Conservation (phyloP, 495 filamentous ascomycete genomes). For the Trichoderma reesei region DNA sequence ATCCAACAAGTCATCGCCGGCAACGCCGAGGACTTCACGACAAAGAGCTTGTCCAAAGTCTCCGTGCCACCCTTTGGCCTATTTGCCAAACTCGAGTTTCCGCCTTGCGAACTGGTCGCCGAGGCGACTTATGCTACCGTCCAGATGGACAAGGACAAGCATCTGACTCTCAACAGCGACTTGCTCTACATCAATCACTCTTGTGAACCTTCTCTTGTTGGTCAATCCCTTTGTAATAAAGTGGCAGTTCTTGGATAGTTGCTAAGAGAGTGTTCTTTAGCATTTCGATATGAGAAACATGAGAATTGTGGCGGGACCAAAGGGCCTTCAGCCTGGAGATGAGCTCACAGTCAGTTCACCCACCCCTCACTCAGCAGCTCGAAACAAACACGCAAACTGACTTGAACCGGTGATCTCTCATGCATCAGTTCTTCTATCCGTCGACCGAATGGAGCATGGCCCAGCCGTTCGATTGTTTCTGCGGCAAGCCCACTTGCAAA, state of each 20-base stretch:
- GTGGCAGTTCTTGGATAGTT: not conserved
- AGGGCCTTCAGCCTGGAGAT: slow-evolving; percentile 48
- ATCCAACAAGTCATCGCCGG: slow-evolving; percentile 41
- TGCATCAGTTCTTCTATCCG: slow-evolving; percentile 60
- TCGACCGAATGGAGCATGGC: slow-evolving; percentile 69
- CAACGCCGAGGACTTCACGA: slow-evolving; percentile 40
- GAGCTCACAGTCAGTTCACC: slow-evolving; percentile 44
- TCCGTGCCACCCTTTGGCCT: slow-evolving; percentile 50
- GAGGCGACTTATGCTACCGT: slow-evolving; percentile 59
- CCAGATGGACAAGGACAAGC: slow-evolving; percentile 49
- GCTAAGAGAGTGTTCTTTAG: not conserved
- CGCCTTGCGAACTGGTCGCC: slow-evolving; percentile 43
- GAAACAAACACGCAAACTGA: slow-evolving; percentile 10
- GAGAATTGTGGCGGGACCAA: slow-evolving; percentile 51
- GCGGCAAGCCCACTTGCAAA: slow-evolving; percentile 41
- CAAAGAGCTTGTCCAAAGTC: slow-evolving; percentile 51
- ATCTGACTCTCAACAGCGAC: slow-evolving; percentile 68
- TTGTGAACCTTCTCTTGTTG: slow-evolving; percentile 54
- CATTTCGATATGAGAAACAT: slow-evolving; percentile 55
- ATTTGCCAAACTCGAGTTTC: slow-evolving; percentile 44
- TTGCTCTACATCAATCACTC: slow-evolving; percentile 69
- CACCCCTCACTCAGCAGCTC: not conserved
- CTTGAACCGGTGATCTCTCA: not conserved
- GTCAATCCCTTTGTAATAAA: slow-evolving; percentile 11
- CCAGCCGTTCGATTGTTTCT: slow-evolving; percentile 60